These are phyloP conservation scores for Tulasnella sp. DNA, from an alignment of 768 basidiomycete genomes.

Conservation along the genomic window DNA sequence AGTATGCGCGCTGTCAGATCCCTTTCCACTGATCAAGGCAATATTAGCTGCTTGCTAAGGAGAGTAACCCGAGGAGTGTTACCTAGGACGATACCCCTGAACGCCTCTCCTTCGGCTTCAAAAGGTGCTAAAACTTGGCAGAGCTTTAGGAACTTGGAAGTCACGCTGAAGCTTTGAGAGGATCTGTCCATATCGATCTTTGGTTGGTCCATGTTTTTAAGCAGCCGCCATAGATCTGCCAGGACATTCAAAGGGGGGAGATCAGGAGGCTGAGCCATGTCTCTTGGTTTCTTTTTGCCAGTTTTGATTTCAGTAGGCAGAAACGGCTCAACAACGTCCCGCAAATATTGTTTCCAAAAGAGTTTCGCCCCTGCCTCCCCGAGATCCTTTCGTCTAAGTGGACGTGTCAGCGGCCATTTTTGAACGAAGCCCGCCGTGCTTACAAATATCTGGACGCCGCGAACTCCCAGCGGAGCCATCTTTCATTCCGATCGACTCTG, in stretches of 20 bases:
- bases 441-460: neutral
- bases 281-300: neutral
- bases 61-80: conserved; percentile 36
- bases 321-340: neutral
- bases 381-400: neutral
- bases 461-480: neutral
- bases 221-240: neutral
- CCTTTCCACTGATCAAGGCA: conserved; percentile 53
- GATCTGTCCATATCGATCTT: conserved; percentile 7
- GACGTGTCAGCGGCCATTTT: neutral
- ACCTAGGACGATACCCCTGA: conserved; percentile 73
- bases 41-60: neutral
- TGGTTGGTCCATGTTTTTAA: neutral
- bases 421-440: neutral
- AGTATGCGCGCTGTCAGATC: conserved; percentile 60
- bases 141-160: conserved; percentile 66
- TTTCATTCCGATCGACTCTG: neutral
- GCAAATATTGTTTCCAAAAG: conserved; percentile 2
- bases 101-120: conserved; percentile 56
- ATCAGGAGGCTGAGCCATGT: neutral
- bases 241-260: neutral
- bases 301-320: neutral
- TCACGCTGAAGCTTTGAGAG: conserved; percentile 43
- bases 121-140: conserved; percentile 63
- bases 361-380: neutral